Conservation (phyloP, 2,329 filamentous ascomycete genomes). For the Fusarium longipes region DNA sequence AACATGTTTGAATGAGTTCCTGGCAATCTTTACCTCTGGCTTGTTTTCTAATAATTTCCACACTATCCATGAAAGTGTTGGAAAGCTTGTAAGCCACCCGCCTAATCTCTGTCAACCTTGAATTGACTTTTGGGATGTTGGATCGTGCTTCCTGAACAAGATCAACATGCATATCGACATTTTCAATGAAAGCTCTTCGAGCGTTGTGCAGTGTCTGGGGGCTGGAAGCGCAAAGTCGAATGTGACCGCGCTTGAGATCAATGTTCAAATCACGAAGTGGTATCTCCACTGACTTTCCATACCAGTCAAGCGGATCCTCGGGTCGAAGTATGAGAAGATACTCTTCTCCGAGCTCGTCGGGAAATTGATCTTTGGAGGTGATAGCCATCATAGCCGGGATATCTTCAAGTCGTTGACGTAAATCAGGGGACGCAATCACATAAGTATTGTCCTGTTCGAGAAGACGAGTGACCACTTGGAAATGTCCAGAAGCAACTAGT, state of each 20-base stretch:
- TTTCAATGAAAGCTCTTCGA: slow-evolving; percentile 79
- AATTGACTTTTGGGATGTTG: slow-evolving; percentile 91
- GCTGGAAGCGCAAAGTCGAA: slow-evolving; percentile 89
- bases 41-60: slow-evolving; percentile 90
- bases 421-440: slow-evolving; percentile 83
- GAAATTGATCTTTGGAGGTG: slow-evolving; percentile 64
- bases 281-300: slow-evolving; percentile 79
- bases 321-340: slow-evolving; percentile 89
- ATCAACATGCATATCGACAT: slow-evolving; percentile 86
- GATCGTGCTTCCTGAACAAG: slow-evolving; percentile 92
- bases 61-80: slow-evolving; percentile 98
- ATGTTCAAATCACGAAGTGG: slow-evolving; percentile 80
- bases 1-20: slow-evolving; percentile 96
- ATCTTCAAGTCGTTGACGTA: slow-evolving; percentile 80
- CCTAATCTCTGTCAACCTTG: slow-evolving; percentile 91
- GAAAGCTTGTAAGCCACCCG: slow-evolving; percentile 96
- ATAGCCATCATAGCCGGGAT: slow-evolving; percentile 88
- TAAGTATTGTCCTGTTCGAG: slow-evolving; percentile 81
- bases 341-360: slow-evolving; percentile 76
- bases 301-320: slow-evolving; percentile 83
- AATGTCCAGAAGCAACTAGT: slow-evolving; percentile 84
- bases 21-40: slow-evolving; percentile 87
- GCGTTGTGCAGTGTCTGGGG: slow-evolving; percentile 83
- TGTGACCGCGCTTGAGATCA: slow-evolving; percentile 86
- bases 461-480: slow-evolving; percentile 79